Evolutionary conservation across 176 grass and related monocot genomes (phyloP), one percentile per base, ranked within the genome.

Genomic region (Lolium multiflorum): DNA sequence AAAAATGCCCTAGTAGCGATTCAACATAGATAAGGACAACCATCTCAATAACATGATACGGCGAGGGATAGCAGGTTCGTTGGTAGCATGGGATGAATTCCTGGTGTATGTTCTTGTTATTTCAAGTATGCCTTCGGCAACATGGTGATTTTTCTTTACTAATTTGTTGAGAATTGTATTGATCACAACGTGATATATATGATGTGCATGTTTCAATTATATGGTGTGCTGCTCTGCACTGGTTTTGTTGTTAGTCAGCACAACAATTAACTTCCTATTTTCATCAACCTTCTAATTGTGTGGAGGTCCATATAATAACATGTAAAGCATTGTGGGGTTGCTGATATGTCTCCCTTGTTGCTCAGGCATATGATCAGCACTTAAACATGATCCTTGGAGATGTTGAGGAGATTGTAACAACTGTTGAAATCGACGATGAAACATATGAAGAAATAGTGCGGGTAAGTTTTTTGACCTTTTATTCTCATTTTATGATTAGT

Each of bases 361-460:
- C 84, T 15, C 78, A 99, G 97, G 97, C 97, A 6, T 99, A 99
- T 41, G 97, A 99, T 90, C 97, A 99, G 56, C 97, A 97, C 76
- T 90, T 99, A 38, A 99, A 99, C 88, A 99, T 99, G 97, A 99
- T 99, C 57, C 92, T 99, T 82, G 97, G 97, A 79, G 97, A 99
- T 86, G 97, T 99, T 17, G 97, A 99, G 88, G 94, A 99, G 92
- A 86, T 94, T 17, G 91, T 99, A 69, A 97, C 94, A 83, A 97
- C 82, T 52, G 91, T 97, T 76, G 94, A 99, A 83, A 97, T 99
- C 11, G 97, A 97, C 39, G 97, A 99, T 82, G 97, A 99, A 83
- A 99, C 97, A 75, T 99, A 99, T 76, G 97, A 99, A 85, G 97
- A 99, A 87, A 99, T 99, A 80, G 94, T 97, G 74, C 84, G 97